Evolutionary conservation across 352 stramenopile species (phyloP).

Genomic region (Pythium inflatum): DNA sequence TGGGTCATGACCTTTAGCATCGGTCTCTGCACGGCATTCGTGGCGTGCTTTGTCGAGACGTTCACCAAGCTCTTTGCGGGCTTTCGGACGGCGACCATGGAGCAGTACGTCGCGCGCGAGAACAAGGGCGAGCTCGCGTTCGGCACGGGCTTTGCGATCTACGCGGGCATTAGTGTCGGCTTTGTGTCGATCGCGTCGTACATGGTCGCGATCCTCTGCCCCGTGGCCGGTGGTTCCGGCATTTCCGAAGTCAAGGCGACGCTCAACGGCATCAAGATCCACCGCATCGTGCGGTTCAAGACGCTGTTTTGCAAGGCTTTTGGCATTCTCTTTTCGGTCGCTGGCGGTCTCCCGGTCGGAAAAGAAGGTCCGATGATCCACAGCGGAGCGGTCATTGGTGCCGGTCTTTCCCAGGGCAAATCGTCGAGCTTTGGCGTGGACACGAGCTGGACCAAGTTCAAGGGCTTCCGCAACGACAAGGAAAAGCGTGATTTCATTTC

Average conservation of each 20-base stretch:
- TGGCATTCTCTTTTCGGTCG: slow-evolving; percentile 86
- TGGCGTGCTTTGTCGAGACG: slow-evolving; percentile 95
- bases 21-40: slow-evolving; percentile 91
- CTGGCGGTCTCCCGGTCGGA: slow-evolving; percentile 71
- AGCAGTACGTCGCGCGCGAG: slow-evolving; percentile 71
- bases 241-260: slow-evolving; percentile 99
- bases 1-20: slow-evolving; percentile 97
- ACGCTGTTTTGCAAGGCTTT: slow-evolving; percentile 97
- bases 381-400: slow-evolving; percentile 92
- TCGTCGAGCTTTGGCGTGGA: slow-evolving; percentile 86
- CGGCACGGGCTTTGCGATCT: slow-evolving; percentile 85
- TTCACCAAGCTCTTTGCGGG: slow-evolving; percentile 83
- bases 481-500: slow-evolving; percentile 98
- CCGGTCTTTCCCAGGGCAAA: slow-evolving; percentile 95
- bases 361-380: slow-evolving; percentile 94
- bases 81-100: slow-evolving; percentile 92
- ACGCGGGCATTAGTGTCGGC: slow-evolving; percentile 89
- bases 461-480: slow-evolving; percentile 94
- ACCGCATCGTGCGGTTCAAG: slow-evolving; percentile 94
- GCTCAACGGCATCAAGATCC: slow-evolving; percentile 98
- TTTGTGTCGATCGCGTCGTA: slow-evolving; percentile 93
- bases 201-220: slow-evolving; percentile 94
- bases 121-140: slow-evolving; percentile 50
- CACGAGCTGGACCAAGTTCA: slow-evolving; percentile 90
- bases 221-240: slow-evolving; percentile 94